phyloP scores from a whole-genome alignment of 1,139 yeast genomes.

The Suhomyces taliae region DNA sequence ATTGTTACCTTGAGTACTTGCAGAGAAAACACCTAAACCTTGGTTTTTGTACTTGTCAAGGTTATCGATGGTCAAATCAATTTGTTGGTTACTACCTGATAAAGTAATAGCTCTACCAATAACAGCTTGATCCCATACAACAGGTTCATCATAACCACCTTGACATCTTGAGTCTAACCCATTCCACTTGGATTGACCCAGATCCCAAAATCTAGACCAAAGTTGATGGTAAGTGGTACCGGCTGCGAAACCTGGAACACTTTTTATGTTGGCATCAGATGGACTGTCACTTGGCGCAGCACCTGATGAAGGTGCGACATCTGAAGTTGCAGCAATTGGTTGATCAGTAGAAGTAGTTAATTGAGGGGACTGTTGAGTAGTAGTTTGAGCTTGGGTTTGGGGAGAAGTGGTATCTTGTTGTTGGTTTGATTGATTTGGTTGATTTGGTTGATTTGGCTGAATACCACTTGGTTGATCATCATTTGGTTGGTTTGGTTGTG shows the following conservation, averaged over 20 bases:
- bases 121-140: slow-evolving; percentile 18
- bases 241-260: slow-evolving; percentile 13
- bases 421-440: not conserved
- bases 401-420: not conserved
- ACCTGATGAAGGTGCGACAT: slow-evolving; percentile 10
- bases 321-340: slow-evolving; percentile 2
- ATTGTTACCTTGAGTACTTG: slow-evolving; percentile 26
- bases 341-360: not conserved
- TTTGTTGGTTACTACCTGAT: slow-evolving; percentile 7
- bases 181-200: slow-evolving; percentile 20
- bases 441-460: not conserved
- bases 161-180: slow-evolving; percentile 19
- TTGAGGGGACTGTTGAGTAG: slow-evolving; percentile 9
- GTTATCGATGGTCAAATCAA: slow-evolving; percentile 8
- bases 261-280: not conserved
- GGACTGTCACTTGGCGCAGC: slow-evolving; percentile 1
- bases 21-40: slow-evolving; percentile 27
- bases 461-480: not conserved
- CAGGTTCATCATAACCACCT: slow-evolving; percentile 10
- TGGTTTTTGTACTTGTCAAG: slow-evolving; percentile 13
- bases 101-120: slow-evolving; percentile 11
- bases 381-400: slow-evolving; percentile 14
- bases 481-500: not conserved
- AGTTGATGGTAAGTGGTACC: slow-evolving; percentile 17
- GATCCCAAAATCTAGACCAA: slow-evolving; percentile 25